Evolutionary conservation across 805 yeast genomes (phyloP), one percentile per base, ranked within the genome.

Genomic region (Priceomyces carsonii): DNA sequence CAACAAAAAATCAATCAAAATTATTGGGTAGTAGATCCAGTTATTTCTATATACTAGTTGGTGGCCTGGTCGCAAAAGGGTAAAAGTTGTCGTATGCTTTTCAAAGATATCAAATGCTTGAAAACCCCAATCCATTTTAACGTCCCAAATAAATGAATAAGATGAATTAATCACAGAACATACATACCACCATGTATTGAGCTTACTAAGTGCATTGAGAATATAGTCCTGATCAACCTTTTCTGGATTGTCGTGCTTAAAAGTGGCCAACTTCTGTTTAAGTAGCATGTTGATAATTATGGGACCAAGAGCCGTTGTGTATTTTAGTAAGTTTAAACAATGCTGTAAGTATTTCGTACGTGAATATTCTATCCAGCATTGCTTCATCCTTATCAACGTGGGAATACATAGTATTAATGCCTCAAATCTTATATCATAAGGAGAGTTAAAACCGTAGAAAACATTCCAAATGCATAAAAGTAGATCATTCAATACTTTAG

Each of bases 141-240:
- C 59, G 58, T 93, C 99, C 99, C 99, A 93, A 36, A 78, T 63
- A 41, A 87, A 85, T 10, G 95, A 75, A 57, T 85, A 93, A 0
- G 77, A 49, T 0, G 98, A 84, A 54, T 85, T 88, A 26, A 85
- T 49, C 1, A 81, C 51, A 3, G 70, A 61, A 4, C 59, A 51
- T 2, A 68, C 26, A 36, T 66, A 69, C 81, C 80, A 76, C 49
- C 66, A 54, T 2, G 45, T 33, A 38, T 69, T 59, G 5, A 66
- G 48, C 2, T 6, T 13, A 9, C 50, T 42, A 12, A 66, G 41
- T 13, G 38, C 35, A 2, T 17, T 15, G 13, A 54, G 18, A 3
- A 55, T 40, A 3, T 35, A 34, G 22, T 43, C 31, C 27, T 42
- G 36, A 17, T 48, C 25, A 13, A 42, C 15, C 25, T 38, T 32